Evolutionary conservation across 2,329 filamentous ascomycete species (phyloP).

Genomic region (Colletotrichum zoysiae): DNA sequence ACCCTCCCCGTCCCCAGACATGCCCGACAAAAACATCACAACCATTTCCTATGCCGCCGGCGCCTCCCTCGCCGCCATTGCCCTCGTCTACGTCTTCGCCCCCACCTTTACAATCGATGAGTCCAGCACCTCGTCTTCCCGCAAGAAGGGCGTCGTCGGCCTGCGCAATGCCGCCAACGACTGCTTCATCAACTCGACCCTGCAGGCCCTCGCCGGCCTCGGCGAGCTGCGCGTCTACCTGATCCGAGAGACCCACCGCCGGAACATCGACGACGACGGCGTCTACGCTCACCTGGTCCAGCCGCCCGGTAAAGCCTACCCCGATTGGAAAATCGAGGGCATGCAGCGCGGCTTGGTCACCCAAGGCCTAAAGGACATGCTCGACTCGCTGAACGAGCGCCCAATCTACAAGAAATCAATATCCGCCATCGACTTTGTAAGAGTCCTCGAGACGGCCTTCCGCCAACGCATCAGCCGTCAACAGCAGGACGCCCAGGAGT

Average conservation of each 20-base stretch:
- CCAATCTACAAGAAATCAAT: slow-evolving; percentile 96
- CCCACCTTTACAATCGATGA: slow-evolving; percentile 97
- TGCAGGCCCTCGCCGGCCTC: slow-evolving; percentile 92
- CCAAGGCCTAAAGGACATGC: slow-evolving; percentile 87
- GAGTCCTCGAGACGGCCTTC: slow-evolving; percentile 86
- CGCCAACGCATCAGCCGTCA: slow-evolving; percentile 90
- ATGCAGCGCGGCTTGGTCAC: slow-evolving; percentile 88
- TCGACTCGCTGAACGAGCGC: slow-evolving; percentile 92
- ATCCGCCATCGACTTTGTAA: slow-evolving; percentile 86
- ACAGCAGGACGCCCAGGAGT: slow-evolving; percentile 98
- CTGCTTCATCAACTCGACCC: slow-evolving; percentile 95
- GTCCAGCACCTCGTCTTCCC: slow-evolving; percentile 75
- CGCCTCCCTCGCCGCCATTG: slow-evolving; percentile 93
- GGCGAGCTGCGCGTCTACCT: slow-evolving; percentile 91
- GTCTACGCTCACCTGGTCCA: slow-evolving; percentile 77
- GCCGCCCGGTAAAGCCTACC: slow-evolving; percentile 57
- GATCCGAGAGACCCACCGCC: slow-evolving; percentile 89
- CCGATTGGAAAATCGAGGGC: slow-evolving; percentile 72
- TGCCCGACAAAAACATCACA: slow-evolving; percentile 86
- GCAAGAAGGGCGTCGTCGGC: slow-evolving; percentile 90
- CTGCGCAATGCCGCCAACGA: slow-evolving; percentile 93
- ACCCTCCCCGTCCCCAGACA: slow-evolving; percentile 51
- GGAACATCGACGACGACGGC: slow-evolving; percentile 81
- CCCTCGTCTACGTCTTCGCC: slow-evolving; percentile 95
- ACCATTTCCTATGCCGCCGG: slow-evolving; percentile 95